Evolutionary conservation across 345 rosid species (phyloP), one percentile per base, ranked within the genome.

Genomic region (Xanthoceras sorbifolium): DNA sequence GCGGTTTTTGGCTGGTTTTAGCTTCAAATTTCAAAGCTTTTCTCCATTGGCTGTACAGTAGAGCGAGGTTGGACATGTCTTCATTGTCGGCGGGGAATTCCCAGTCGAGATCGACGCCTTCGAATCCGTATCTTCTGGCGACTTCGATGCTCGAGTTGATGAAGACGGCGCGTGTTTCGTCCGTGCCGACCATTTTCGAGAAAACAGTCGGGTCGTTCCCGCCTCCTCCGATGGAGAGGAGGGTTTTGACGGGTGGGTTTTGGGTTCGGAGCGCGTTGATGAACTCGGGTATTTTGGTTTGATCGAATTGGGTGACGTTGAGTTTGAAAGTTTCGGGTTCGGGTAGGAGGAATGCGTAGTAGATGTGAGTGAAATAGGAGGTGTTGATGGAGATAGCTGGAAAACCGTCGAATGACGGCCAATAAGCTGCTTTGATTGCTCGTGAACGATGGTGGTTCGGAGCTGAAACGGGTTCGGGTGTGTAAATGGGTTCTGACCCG

Each of bases 71-170:
- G 1, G 48, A 28, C 88, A 81, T 84, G 52, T 87, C 87, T 34
- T 36, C 9, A 6, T 71, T 68, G 31, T 78, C 67, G 12, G 64
- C 75, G 1, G 89, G 89, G 32, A 32, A 89, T 66, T 87, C 92
- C 88, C 88, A 89, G 38, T 89, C 88, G 2, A 87, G 57, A 52
- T 87, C 89, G 22, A 89, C 72, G 5, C 89, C 90, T 38, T 85
- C 85, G 11, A 85, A 85, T 0, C 79, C 77, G 20, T 84, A 85
- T 1, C 9, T 50, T 25, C 88, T 75, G 9, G 87, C 89, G 1
- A 82, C 32, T 67, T 82, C 77, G 9, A 89, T 85, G 7, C 77
- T 74, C 3, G 90, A 85, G 4, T 68, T 46, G 48, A 85, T 84
- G 73, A 89, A 85, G 4, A 54, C 26, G 11, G 67, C 75, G 10